Base-by-base conservation (phyloP, 129 eudicot species). In the Arctium minus region DNA sequence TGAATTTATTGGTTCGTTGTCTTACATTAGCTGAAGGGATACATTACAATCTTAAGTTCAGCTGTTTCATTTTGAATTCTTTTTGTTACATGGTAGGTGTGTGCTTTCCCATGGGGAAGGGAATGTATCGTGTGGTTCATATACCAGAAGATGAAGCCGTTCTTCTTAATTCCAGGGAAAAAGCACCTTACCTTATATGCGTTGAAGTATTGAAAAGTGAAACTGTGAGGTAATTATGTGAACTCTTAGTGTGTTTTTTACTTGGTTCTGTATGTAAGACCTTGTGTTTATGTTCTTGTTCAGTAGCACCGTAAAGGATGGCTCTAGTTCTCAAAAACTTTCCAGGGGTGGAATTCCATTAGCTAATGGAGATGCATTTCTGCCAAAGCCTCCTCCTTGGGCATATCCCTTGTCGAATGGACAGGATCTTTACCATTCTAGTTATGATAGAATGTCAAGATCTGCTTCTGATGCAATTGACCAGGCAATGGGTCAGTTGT, bases 301-400 rank as follows among this genome's bases (percentile, higher is more conserved):
- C 36, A 80, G 46, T 84, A 92, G 97, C 85, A 87, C 62, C 75
- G 85, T 90, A 80, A 96, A 93, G 86, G 98, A 96, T 82, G 79
- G 88, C 32, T 78, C 91, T 35, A 89, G 83, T 72, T 72, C 92
- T 79, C 94, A 96, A 74, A 93, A 93, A 85, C 94, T 96, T 60
- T 93, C 98, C 9, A 90, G 73, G 85, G 99, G 93, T 83, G 99
- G 99, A 79, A 96, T 96, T 72, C 99, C 99, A 40, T 85, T 96
- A 74, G 99, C 99, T 10, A 93, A 96, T 85, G 98, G 99, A 73
- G 98, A 93, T 88, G 99, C 98, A 75, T 88, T 96, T 62, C 60
- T 96, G 79, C 98, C 97, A 15, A 93, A 93, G 91, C 98, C 98
- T 70, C 99, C 99, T 83, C 99, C 99, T 46, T 96, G 99, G 99